Percentiles rank a stretch among this genome's conserved stretches.
Evolutionary conservation across 257 asterid genomes (phyloP).

Genomic region (Nicotiana noctiflora): DNA sequence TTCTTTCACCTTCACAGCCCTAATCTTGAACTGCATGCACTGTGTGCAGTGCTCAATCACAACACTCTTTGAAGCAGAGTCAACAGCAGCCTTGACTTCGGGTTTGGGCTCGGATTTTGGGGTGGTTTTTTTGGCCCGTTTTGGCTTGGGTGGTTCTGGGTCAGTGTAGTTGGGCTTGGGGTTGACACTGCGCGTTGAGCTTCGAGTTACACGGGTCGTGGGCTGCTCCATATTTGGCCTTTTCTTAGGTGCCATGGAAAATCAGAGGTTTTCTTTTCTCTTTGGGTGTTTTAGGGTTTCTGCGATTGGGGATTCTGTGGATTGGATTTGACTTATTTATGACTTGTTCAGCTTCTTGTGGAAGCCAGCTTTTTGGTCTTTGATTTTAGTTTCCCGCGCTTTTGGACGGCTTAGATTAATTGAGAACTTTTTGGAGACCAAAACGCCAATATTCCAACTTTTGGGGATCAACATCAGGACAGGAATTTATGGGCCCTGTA

Average conservation of each 20-base stretch:
- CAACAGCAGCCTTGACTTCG: background rate
- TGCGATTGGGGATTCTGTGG: background rate
- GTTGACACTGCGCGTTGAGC: conserved; percentile 26
- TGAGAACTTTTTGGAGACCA: background rate
- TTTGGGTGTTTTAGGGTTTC: background rate
- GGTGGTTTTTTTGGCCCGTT: conserved; percentile 23
- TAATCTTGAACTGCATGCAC: conserved; percentile 47
- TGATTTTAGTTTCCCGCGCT: conserved; percentile 39
- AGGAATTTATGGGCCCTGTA: background rate
- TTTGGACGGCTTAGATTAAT: conserved; percentile 37
- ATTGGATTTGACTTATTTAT: background rate
- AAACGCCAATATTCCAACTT: background rate
- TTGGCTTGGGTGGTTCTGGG: conserved; percentile 26
- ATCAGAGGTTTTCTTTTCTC: background rate
- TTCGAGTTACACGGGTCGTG: conserved; percentile 26
- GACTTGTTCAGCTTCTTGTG: conserved; percentile 18
- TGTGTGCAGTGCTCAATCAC: conserved; percentile 71
- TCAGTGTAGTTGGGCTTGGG: conserved; percentile 14
- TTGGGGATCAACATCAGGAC: background rate
- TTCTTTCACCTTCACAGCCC: conserved; percentile 53
- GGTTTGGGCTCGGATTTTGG: background rate
- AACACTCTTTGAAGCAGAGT: conserved; percentile 24
- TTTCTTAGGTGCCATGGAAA: conserved; percentile 33
- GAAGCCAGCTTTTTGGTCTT: background rate
- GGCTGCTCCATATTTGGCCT: conserved; percentile 12